These are phyloP conservation scores for Orbilia quercus DNA, from an alignment of 2,329 filamentous ascomycete species.

Conservation along the genomic window DNA sequence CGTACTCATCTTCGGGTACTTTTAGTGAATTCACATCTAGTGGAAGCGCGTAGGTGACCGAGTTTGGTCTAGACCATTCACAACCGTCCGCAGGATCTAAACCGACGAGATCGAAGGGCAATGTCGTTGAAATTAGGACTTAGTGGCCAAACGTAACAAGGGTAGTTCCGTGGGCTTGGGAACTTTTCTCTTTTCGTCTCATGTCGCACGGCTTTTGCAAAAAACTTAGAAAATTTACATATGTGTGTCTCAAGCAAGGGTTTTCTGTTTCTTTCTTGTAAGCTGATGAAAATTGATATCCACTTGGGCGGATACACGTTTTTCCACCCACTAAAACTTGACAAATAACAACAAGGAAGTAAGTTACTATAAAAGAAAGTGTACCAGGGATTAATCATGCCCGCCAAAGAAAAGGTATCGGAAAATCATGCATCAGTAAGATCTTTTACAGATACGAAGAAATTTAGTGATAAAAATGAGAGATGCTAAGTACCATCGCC, in stretches of 20 bases:
- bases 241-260: no score
- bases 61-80: slow-evolving; percentile 5
- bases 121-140: no score
- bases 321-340: not conserved
- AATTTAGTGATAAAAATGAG: slow-evolving; percentile 6
- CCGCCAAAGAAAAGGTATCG: slow-evolving; percentile 23
- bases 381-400: slow-evolving; percentile 4
- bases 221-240: not conserved
- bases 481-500: slow-evolving; percentile 4
- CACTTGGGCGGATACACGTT: no score
- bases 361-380: slow-evolving; percentile 1
- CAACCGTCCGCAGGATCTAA: no score
- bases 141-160: not conserved
- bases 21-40: not conserved
- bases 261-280: no score
- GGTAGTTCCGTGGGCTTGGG: not conserved
- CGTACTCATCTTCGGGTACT: not conserved
- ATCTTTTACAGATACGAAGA: slow-evolving; percentile 16
- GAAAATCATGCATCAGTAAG: slow-evolving; percentile 18
- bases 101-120: no score
- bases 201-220: no score
- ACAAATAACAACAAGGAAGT: not conserved
- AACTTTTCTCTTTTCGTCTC: no score
- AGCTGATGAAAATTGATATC: no score
- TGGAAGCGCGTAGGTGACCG: not conserved